Evolutionary conservation across 305 asterid genomes (phyloP).

Genomic region (Plantago lanceolata): DNA sequence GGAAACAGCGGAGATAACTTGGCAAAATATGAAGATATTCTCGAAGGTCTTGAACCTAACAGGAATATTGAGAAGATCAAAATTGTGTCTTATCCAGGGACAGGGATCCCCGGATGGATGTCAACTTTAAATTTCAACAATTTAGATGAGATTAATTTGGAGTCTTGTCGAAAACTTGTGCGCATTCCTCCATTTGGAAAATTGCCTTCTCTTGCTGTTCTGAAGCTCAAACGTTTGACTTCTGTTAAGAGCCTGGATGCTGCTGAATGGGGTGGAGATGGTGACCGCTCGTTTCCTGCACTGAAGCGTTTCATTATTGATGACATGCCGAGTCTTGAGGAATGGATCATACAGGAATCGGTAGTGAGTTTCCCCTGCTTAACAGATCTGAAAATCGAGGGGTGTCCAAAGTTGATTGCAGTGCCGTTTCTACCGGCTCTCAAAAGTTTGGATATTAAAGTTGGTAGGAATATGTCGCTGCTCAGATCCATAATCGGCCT

Average conservation of each 20-base stretch:
- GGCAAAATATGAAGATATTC: slow-evolving; percentile 25
- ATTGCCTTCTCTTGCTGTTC: neutral
- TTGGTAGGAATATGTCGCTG: too few species aligned
- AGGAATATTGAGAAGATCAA: slow-evolving; percentile 17
- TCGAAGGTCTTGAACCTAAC: slow-evolving; percentile 25
- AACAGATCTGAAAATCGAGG: neutral
- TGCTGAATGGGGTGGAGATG: slow-evolving; percentile 12
- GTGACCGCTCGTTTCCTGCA: slow-evolving; percentile 13
- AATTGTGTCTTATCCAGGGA: slow-evolving; percentile 23
- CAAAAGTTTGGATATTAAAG: neutral
- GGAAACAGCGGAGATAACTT: neutral
- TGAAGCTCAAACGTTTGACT: neutral
- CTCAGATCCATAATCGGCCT: too few species aligned
- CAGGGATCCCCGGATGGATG: slow-evolving; percentile 28
- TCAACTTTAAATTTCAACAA: neutral
- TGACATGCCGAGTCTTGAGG: slow-evolving; percentile 7
- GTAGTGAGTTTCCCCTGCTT: slow-evolving; percentile 14
- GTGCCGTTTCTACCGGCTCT: slow-evolving; percentile 23
- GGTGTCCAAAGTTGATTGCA: slow-evolving; percentile 23
- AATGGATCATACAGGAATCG: slow-evolving; percentile 23
- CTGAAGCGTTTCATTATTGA: neutral
- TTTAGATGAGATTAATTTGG: slow-evolving; percentile 1
- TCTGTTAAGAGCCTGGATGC: slow-evolving; percentile 7
- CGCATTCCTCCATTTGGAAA: slow-evolving; percentile 25
- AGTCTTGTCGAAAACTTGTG: slow-evolving; percentile 9